Conservation (phyloP, 2,329 filamentous ascomycete genomes). For the Parasarocladium wereldwijsianum region DNA sequence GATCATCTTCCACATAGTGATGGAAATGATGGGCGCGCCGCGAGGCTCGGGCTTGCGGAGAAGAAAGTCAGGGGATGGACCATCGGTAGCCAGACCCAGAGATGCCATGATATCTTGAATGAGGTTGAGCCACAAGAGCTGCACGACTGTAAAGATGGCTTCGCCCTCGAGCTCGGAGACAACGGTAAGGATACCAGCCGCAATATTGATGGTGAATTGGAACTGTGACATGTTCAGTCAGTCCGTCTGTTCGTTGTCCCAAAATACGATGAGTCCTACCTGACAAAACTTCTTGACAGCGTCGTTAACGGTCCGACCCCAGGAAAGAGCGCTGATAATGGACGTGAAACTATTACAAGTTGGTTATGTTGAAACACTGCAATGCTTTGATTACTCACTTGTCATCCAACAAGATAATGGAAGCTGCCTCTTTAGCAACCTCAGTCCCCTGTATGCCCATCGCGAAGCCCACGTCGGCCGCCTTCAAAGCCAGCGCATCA, state of each 20-base stretch:
- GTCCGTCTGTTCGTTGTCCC: background rate
- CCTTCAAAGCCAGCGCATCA: slow-evolving; percentile 50
- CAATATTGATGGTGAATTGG: slow-evolving; percentile 47
- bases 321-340: slow-evolving; percentile 47
- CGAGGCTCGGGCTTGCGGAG: slow-evolving; percentile 15
- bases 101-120: slow-evolving; percentile 47
- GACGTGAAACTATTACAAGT: too few species aligned
- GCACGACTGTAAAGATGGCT: slow-evolving; percentile 39
- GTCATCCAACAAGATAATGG: slow-evolving; percentile 48
- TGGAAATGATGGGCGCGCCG: slow-evolving; percentile 33
- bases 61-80: slow-evolving; percentile 19
- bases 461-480: slow-evolving; percentile 52
- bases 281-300: slow-evolving; percentile 51
- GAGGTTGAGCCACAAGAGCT: slow-evolving; percentile 45
- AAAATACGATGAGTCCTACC: slow-evolving; percentile 15
- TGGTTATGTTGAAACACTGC: too few species aligned
- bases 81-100: slow-evolving; percentile 28
- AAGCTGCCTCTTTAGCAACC: slow-evolving; percentile 46
- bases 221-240: slow-evolving; percentile 21
- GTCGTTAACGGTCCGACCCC: slow-evolving; percentile 49
- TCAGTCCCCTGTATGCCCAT: slow-evolving; percentile 55
- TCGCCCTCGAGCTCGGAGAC: slow-evolving; percentile 35
- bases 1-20: slow-evolving; percentile 77
- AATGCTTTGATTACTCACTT: too few species aligned
- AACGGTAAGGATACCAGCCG: slow-evolving; percentile 40